Evolutionary conservation across 1,139 yeast genomes (phyloP), one percentile per base, ranked within the genome.

Genomic region (Yamadazyma buinensis): DNA sequence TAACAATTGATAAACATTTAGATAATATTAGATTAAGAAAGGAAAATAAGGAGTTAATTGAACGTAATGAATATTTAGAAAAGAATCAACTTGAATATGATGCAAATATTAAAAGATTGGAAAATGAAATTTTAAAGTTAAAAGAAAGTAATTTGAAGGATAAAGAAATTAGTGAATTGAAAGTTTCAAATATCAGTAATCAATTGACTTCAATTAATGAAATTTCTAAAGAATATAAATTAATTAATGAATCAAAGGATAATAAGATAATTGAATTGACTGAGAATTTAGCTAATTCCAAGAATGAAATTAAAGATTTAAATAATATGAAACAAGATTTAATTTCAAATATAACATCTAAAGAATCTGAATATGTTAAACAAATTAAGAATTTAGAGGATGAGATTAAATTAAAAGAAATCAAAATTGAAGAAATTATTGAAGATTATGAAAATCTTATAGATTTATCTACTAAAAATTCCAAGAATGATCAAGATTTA

Each of bases 271-370:
- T 52, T 8, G 64, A 58, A 8, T 48, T 67, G 5, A 44, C 49
- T 4, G 37, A 46, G 1, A 39, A 42, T 15, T 44, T 65, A 1
- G 46, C 54, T 2, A 48, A 46, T 4, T 46, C 61, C 27, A 51
- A 55, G 14, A 40, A 36, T 26, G 55, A 59, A 27, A 45, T 71
- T 15, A 47, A 52, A 20, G 67, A 64, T 33, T 54, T 63, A 21
- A 55, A 52, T 26, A 46, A 48, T 3, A 71, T 79, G 67, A 83
- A 82, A 48, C 64, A 69, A 22, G 88, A 83, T 46, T 59, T 83
- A 19, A 55, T 80, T 26, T 84, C 81, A 7, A 83, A 83, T 47
- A 67, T 83, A 75, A 59, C 80, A 1, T 70, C 80, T 18, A 74
- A 82, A 42, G 90, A 84, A 43, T 51, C 57, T 4, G 87, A 81